Base-by-base conservation (phyloP, 345 rosid species). In the Salix udensis region DNA sequence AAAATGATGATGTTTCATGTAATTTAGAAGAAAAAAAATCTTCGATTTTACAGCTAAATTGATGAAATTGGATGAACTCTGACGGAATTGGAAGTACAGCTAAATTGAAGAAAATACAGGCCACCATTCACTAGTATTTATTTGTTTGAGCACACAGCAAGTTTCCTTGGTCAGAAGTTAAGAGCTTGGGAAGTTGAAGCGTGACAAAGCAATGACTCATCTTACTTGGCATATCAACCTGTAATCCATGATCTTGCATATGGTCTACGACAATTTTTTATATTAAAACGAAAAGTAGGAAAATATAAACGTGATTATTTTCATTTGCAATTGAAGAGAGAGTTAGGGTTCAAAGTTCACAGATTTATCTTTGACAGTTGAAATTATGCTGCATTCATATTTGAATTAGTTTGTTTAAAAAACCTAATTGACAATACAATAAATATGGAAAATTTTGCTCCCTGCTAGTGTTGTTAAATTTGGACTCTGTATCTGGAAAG, bases 121-220 rank as follows among this genome's bases (percentile, higher is more conserved):
- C 14, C 14, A 40, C 46, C 46, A 11, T 42, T 42, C 46, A 42
- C 46, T 11, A 11, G 13, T 42, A 42, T 42, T 42, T 42, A 11
- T 2, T 42, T 42, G 46, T 42, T 42, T 10, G 46, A 10, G 46
- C 46, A 42, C 46, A 10, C 13, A 42, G n/a, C n/a, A 5, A 42
- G 12, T 67, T 37, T 21, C 5, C 46, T 19, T 67, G 6, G 70
- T 5, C 21, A 14, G 10, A 30, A 30, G 36, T 64, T 30, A 18
- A 18, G 10, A 67, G 8, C 36, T 42, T 7, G 12, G 48, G 5
- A 67, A 37, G 37, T 36, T 21, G 46, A 36, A 67, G 46, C 15
- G 28, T 67, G 70, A 67, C 70, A 21, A 67, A 36, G 70, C 70
- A 67, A 67, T 37, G 26, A 67, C 70, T 67, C 70, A 7, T 37